These are phyloP conservation scores for Pseudoturritis turrita DNA, from an alignment of 345 rosid species.

Conservation along the genomic window DNA sequence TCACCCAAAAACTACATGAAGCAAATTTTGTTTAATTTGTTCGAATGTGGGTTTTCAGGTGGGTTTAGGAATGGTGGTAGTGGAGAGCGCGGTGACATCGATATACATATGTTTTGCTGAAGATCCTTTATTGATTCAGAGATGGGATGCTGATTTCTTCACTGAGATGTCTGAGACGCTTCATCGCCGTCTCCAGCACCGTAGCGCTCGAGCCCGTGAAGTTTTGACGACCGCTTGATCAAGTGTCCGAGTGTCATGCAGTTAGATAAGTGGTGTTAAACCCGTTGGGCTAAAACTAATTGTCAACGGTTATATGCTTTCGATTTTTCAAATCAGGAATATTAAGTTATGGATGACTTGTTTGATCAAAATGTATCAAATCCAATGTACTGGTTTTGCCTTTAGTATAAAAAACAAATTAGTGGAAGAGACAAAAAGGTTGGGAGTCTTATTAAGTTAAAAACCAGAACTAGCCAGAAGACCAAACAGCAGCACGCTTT, in stretches of 20 bases:
- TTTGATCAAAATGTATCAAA: constrained; percentile 18
- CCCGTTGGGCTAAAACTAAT: neutral
- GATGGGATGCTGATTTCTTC: constrained; percentile 75
- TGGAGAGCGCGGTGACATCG: constrained; percentile 91
- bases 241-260: neutral
- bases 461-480: neutral
- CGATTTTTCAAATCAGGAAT: neutral
- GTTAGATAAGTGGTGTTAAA: neutral
- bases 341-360: neutral
- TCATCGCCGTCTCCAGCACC: constrained; percentile 79
- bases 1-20: neutral
- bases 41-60: constrained; percentile 43
- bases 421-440: neutral
- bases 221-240: constrained; percentile 28
- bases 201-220: constrained; percentile 56
- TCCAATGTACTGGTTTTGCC: neutral
- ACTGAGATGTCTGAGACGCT: constrained; percentile 70
- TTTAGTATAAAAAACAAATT: neutral
- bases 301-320: constrained; percentile 13
- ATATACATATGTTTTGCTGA: constrained; percentile 90
- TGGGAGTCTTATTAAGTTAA: neutral
- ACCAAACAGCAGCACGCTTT: too few species aligned
- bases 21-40: neutral
- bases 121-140: constrained; percentile 69
- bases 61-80: constrained; percentile 87